Conservation (phyloP, 2,329 filamentous ascomycete species). For the Paraconiothyrium sp. region DNA sequence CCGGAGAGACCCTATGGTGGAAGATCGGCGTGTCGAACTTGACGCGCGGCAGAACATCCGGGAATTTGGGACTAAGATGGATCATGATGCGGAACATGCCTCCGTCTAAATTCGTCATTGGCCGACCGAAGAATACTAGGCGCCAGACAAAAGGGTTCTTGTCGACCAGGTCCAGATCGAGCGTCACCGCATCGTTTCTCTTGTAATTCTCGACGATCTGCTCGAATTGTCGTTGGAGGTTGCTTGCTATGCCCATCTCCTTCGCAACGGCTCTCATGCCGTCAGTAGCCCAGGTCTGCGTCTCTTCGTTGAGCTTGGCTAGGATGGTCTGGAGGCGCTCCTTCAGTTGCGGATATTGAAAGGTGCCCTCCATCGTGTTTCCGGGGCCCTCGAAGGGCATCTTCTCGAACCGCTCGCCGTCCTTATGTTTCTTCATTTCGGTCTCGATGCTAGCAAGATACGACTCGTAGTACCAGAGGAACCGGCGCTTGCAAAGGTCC, state of each 20-base stretch:
- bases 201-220: conserved; percentile 82
- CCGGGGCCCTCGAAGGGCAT: conserved; percentile 86
- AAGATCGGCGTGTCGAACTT: conserved; percentile 83
- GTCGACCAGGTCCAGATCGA: conserved; percentile 80
- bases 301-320: conserved; percentile 75
- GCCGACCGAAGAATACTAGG: conserved; percentile 87
- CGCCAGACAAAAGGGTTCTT: conserved; percentile 90
- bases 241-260: conserved; percentile 80
- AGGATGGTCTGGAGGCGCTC: conserved; percentile 75
- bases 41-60: conserved; percentile 86
- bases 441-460: conserved; percentile 78
- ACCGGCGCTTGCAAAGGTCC: conserved; percentile 88
- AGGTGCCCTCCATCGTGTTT: conserved; percentile 88
- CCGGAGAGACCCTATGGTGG: conserved; percentile 83
- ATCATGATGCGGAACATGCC: conserved; percentile 81
- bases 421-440: conserved; percentile 69
- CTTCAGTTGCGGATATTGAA: conserved; percentile 80
- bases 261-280: conserved; percentile 70
- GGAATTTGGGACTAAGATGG: conserved; percentile 83
- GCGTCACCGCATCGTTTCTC: conserved; percentile 71
- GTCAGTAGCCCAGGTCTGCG: conserved; percentile 73
- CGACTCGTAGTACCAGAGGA: conserved; percentile 94
- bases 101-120: conserved; percentile 93
- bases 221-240: conserved; percentile 83
- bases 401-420: conserved; percentile 71